Evolutionary conservation across 768 basidiomycete species (phyloP).

Genomic region (Russula vinacea): DNA sequence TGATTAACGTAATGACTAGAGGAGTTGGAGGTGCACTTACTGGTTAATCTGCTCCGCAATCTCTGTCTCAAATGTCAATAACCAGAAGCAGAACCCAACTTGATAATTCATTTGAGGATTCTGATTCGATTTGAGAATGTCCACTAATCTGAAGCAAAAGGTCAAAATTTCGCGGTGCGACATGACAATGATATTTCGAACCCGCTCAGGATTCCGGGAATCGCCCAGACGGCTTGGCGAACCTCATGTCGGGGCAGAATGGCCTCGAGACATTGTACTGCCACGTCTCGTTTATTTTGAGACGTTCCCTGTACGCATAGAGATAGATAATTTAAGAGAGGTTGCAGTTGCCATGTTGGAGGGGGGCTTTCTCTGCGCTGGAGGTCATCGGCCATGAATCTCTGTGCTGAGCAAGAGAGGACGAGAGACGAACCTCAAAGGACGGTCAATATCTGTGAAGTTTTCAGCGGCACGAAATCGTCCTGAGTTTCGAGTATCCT

Average conservation of each 20-base stretch:
- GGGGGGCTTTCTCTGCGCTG: slow-evolving; percentile 34
- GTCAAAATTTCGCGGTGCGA: slow-evolving; percentile 8
- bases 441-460: slow-evolving; percentile 82
- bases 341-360: slow-evolving; percentile 37
- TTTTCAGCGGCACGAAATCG: slow-evolving; percentile 93
- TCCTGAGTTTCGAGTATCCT: slow-evolving; percentile 84
- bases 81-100: slow-evolving; percentile 89
- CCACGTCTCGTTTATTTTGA: slow-evolving; percentile 76
- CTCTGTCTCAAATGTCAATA: slow-evolving; percentile 85
- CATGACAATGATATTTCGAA: slow-evolving; percentile 35
- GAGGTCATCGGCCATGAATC: not conserved
- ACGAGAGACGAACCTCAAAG: slow-evolving; percentile 65
- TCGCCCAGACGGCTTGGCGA: slow-evolving; percentile 76
- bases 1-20: not conserved
- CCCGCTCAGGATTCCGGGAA: slow-evolving; percentile 67
- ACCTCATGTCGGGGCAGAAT: slow-evolving; percentile 78
- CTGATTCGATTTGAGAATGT: slow-evolving; percentile 75
- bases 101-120: slow-evolving; percentile 96
- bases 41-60: slow-evolving; percentile 85
- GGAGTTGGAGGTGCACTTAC: slow-evolving; percentile 43
- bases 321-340: slow-evolving; percentile 36
- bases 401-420: slow-evolving; percentile 4
- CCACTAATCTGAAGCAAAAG: slow-evolving; percentile 59
- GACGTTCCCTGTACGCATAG: slow-evolving; percentile 41
- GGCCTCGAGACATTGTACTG: slow-evolving; percentile 87